Conservation (phyloP, 495 filamentous ascomycete genomes). For the Neurospora cerealis region DNA sequence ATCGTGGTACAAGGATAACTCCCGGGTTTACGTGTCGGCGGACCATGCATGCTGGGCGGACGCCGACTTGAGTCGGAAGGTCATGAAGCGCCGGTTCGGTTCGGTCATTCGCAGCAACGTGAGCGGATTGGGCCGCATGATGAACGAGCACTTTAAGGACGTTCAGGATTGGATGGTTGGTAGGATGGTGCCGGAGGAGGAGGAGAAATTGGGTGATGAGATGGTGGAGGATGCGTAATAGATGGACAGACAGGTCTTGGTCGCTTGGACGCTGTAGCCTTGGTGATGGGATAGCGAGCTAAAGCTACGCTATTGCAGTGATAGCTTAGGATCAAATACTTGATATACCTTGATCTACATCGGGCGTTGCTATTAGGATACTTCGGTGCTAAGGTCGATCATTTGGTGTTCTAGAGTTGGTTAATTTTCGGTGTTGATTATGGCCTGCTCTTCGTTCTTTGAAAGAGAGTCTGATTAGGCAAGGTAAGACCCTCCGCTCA, state of each 20-base stretch:
- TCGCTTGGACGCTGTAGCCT: background rate
- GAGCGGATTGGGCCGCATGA: slow-evolving; percentile 52
- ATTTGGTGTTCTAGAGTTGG: background rate
- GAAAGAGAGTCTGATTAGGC: background rate
- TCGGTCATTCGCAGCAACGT: slow-evolving; percentile 45
- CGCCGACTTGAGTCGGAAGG: slow-evolving; percentile 41
- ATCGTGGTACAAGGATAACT: slow-evolving; percentile 64
- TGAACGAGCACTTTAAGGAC: slow-evolving; percentile 47
- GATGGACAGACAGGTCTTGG: too few species aligned
- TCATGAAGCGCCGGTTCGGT: slow-evolving; percentile 58
- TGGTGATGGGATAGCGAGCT: background rate
- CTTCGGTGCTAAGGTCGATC: background rate
- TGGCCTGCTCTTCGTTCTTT: background rate
- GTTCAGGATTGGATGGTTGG: slow-evolving; percentile 45
- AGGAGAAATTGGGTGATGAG: slow-evolving; percentile 18
- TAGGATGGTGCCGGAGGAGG: slow-evolving; percentile 24
- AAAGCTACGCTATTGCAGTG: background rate
- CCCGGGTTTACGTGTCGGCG: slow-evolving; percentile 59
- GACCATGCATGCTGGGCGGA: slow-evolving; percentile 64
- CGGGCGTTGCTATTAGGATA: background rate
- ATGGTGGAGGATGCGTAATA: background rate
- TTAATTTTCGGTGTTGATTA: background rate
- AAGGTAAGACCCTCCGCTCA: background rate
- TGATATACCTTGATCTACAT: background rate
- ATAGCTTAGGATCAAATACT: background rate